Conservation (phyloP, 164 flowering plant species). For the Tetracentron sinense region DNA sequence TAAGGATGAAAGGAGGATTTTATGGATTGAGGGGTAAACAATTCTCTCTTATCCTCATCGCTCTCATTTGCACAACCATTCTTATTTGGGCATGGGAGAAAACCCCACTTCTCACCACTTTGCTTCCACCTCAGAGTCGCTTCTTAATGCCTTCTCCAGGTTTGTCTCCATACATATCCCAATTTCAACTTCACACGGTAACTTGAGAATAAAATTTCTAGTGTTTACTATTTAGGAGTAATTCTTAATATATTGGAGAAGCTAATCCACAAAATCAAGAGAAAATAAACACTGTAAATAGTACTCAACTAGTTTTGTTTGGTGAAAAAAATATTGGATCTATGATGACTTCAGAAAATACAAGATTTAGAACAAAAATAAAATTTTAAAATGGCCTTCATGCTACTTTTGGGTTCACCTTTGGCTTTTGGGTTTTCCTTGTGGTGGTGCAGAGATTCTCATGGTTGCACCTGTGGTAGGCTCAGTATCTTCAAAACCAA, state of each 20-base stretch:
- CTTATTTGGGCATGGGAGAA: slow-evolving; percentile 61
- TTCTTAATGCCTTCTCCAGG: slow-evolving; percentile 42
- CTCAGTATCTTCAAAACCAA: slow-evolving; percentile 7
- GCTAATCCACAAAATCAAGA: no score
- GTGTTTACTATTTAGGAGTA: no score
- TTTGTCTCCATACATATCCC: slow-evolving; percentile 14
- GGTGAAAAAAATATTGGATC: no score
- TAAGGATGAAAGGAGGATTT: slow-evolving; percentile 59
- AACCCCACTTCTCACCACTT: slow-evolving; percentile 36
- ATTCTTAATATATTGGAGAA: no score
- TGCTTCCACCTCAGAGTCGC: slow-evolving; percentile 36
- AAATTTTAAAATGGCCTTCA: no score
- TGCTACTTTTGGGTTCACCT: not conserved
- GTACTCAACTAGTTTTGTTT: no score
- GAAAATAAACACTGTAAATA: no score
- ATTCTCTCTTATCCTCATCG: slow-evolving; percentile 46
- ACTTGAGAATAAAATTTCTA: no score
- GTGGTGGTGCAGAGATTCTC: slow-evolving; percentile 16
- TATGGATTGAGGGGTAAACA: slow-evolving; percentile 44
- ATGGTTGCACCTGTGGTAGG: slow-evolving; percentile 8
- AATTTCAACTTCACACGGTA: not conserved
- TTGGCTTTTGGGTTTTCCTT: not conserved
- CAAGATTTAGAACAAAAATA: not conserved
- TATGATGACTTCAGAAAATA: not conserved
- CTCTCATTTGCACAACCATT: slow-evolving; percentile 42